phyloP scores from a whole-genome alignment of 352 stramenopile genomes.

The Globisporangium solare region DNA sequence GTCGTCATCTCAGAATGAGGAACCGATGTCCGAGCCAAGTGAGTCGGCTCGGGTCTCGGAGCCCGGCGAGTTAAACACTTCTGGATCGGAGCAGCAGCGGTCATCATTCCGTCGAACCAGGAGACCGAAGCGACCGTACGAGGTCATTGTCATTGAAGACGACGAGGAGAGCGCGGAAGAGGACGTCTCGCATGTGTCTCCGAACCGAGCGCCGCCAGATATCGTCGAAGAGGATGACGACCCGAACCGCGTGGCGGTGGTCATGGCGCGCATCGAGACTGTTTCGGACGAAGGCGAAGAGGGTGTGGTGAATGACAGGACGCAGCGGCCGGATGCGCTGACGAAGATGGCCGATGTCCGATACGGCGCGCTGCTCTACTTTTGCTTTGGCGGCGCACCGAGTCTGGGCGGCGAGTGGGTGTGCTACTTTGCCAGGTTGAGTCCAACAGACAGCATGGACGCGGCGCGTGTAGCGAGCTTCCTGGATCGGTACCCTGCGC shows the following conservation, averaged over 20 bases:
- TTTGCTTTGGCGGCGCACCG: slow-evolving; percentile 52
- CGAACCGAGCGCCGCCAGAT: slow-evolving; percentile 34
- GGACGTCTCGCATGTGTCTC: background rate
- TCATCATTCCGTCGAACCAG: background rate
- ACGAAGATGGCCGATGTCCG: slow-evolving; percentile 37
- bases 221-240: slow-evolving; percentile 36
- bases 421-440: slow-evolving; percentile 28
- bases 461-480: slow-evolving; percentile 33
- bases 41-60: too few relatives aligned
- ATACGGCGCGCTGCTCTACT: slow-evolving; percentile 46
- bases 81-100: too few relatives aligned
- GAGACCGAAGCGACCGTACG: slow-evolving; percentile 6
- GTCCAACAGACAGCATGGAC: slow-evolving; percentile 35
- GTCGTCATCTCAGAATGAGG: too few relatives aligned
- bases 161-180: slow-evolving; percentile 31
- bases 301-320: background rate
- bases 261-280: slow-evolving; percentile 1
- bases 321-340: slow-evolving; percentile 18
- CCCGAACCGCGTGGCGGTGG: background rate
- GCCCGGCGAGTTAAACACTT: too few relatives aligned
- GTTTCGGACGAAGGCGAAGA: background rate
- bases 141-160: slow-evolving; percentile 74
- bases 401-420: slow-evolving; percentile 44
- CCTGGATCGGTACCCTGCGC: slow-evolving; percentile 25
- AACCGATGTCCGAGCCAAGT: too few relatives aligned